Evolutionary conservation across 768 basidiomycete species (phyloP).

Genomic region (Bullera alba): DNA sequence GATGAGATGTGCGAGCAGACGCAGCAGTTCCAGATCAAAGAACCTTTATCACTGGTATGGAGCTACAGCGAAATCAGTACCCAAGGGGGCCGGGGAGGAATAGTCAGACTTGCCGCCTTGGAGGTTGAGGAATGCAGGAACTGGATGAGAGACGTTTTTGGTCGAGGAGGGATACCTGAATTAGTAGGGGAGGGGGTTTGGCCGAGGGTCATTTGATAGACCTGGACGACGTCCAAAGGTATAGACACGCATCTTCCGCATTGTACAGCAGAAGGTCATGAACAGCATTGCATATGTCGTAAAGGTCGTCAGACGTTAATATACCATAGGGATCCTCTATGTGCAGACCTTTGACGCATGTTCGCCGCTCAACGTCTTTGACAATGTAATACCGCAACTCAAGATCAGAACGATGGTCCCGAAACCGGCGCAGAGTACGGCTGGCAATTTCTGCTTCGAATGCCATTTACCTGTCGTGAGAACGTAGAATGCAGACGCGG

Average conservation of each 20-base stretch:
- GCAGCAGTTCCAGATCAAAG: slow-evolving; percentile 56
- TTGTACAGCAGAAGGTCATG: no score
- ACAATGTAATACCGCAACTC: slow-evolving; percentile 67
- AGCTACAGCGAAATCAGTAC: slow-evolving; percentile 65
- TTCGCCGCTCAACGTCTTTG: slow-evolving; percentile 68
- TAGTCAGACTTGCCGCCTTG: slow-evolving; percentile 67
- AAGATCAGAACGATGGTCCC: slow-evolving; percentile 69
- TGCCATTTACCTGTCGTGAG: slow-evolving; percentile 54
- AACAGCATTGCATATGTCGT: no score
- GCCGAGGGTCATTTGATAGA: slow-evolving; percentile 38
- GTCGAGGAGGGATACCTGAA: slow-evolving; percentile 18
- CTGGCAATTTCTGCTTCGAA: slow-evolving; percentile 66
- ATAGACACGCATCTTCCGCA: no score
- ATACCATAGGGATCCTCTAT: slow-evolving; percentile 36
- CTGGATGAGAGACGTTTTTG: slow-evolving; percentile 61
- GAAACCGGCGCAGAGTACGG: slow-evolving; percentile 64
- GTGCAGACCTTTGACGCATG: slow-evolving; percentile 64
- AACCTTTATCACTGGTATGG: slow-evolving; percentile 69
- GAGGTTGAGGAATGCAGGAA: slow-evolving; percentile 67
- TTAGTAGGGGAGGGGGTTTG: slow-evolving; percentile 42
- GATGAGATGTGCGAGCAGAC: slow-evolving; percentile 52
- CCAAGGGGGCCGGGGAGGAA: slow-evolving; percentile 50
- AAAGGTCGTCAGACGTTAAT: no score
- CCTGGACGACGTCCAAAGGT: no score
- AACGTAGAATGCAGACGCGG: slow-evolving; percentile 41